These are phyloP conservation scores for Marvania coccoides DNA, from an alignment of 139 green algal species.

Conservation along the genomic window DNA sequence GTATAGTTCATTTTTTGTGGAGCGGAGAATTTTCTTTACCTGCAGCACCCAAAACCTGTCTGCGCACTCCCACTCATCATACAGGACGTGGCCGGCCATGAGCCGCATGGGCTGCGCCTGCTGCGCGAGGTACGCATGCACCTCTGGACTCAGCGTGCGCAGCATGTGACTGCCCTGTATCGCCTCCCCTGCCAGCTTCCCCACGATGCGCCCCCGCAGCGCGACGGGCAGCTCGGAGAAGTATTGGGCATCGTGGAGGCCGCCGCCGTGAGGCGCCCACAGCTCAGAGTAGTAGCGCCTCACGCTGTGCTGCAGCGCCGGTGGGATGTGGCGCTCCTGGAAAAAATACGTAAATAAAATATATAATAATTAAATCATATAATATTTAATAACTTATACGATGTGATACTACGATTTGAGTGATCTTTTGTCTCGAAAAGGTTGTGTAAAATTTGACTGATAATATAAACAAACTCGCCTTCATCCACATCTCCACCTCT, in stretches of 20 bases:
- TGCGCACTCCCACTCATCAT: neutral
- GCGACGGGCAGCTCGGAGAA: conserved; percentile 8
- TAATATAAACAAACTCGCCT: neutral
- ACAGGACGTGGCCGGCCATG: conserved; percentile 7
- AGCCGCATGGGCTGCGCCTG: neutral
- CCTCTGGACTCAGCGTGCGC: neutral
- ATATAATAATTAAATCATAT: no score
- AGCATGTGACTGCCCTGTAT: neutral
- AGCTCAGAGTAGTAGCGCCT: conserved; percentile 1
- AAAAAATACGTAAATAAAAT: no score
- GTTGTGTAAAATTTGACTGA: no score
- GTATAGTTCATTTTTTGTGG: no score
- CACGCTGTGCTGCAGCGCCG: neutral
- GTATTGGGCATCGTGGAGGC: neutral
- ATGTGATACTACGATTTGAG: no score
- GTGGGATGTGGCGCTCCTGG: no score
- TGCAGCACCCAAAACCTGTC: conserved; percentile 12
- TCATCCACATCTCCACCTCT: conserved; percentile 2
- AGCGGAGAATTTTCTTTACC: no score
- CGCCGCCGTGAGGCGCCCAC: conserved; percentile 1
- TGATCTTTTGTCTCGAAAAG: neutral
- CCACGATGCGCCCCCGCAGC: neutral
- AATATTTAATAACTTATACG: no score
- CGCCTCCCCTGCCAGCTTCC: neutral
- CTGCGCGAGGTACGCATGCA: neutral